Base-by-base conservation (phyloP, 2,329 filamentous ascomycete genomes). In the Aspergillus neotritici region DNA sequence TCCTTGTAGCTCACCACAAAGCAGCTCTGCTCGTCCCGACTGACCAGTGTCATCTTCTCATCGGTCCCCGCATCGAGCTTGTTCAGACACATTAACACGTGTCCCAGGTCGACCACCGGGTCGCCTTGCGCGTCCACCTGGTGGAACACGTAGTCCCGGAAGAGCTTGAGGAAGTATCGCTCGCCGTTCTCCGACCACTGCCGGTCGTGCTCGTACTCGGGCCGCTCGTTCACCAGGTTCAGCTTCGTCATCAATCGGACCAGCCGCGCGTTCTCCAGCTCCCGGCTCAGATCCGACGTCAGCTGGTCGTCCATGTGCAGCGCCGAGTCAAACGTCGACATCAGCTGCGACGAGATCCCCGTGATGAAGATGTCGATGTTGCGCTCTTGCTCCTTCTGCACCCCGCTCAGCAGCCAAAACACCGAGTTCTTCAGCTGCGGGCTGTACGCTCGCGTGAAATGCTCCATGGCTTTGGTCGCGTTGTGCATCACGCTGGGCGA, bases 131-230 rank as follows among this genome's bases (percentile, higher is more conserved):
- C 78, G 62, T 97, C 89, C 10, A 96, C 89, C 60, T 94, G 90
- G 65, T 98, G 93, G 69, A 97, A 98, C 32, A 96, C 87, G 57
- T 94, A 97, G 67, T 98, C 93, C 38, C 93, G 81, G 73, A 97
- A 97, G 7, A 98, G 77, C 68, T 95, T 96, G 51, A 98, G 75
- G 62, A 87, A 86, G 64, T 95, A 97, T 21, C 90, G 81, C 57
- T 95, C 88, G 17, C 91, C 91, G 37, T 86, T 93, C 65, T 97
- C 91, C 4, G 88, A 87, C 91, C 93, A 98, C 37, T 79, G 75
- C 0, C 77, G 72, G 48, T 90, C 85, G 32, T 82, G 81, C 41
- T 87, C 86, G 49, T 86, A 84, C 60, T 97, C 91, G 1, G 85
- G 87, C 9, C 93, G 82, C 65, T 98, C 93, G 58, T 93, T 93